Evolutionary conservation across 2,329 filamentous ascomycete species (phyloP).

Genomic region (Fusarium pseudoanthophilum): DNA sequence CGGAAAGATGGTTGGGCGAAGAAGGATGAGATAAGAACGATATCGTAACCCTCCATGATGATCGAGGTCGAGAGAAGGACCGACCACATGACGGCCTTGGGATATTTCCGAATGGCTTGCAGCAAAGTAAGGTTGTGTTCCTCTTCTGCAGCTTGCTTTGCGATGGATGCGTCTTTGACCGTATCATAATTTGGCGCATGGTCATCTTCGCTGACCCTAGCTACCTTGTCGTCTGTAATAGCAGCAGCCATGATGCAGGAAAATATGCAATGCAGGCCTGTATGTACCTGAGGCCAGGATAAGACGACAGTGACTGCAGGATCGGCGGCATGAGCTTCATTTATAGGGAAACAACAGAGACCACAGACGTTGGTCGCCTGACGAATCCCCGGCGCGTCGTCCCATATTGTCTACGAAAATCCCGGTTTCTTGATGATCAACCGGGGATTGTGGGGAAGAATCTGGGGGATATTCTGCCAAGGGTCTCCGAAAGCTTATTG

Average conservation of each 20-base stretch:
- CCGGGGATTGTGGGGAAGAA: slow-evolving; percentile 15
- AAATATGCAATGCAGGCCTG: not conserved
- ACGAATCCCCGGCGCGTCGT: not conserved
- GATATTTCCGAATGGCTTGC: slow-evolving; percentile 28
- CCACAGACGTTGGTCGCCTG: not conserved
- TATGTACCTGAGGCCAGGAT: not conserved
- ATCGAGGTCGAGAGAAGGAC: slow-evolving; percentile 46
- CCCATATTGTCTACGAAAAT: slow-evolving; percentile 1
- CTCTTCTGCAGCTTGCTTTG: slow-evolving; percentile 30
- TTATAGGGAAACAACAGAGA: not conserved
- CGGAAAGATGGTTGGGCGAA: slow-evolving; percentile 48
- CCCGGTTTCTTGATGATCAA: not conserved
- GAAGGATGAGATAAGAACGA: slow-evolving; percentile 46
- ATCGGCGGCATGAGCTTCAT: slow-evolving; percentile 10
- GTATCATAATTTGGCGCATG: not conserved
- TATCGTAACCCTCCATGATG: slow-evolving; percentile 52
- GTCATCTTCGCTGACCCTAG: slow-evolving; percentile 31
- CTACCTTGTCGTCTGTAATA: slow-evolving; percentile 28
- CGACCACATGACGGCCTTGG: slow-evolving; percentile 29
- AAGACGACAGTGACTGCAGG: not conserved
- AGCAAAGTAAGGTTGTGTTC: slow-evolving; percentile 27
- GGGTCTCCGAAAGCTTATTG: not conserved
- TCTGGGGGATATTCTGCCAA: slow-evolving; percentile 11
- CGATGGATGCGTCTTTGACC: slow-evolving; percentile 23
- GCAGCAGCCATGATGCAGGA: not conserved